Evolutionary conservation across 257 asterid genomes (phyloP), one percentile per base, ranked within the genome.

Genomic region (Haberlea rhodopensis): DNA sequence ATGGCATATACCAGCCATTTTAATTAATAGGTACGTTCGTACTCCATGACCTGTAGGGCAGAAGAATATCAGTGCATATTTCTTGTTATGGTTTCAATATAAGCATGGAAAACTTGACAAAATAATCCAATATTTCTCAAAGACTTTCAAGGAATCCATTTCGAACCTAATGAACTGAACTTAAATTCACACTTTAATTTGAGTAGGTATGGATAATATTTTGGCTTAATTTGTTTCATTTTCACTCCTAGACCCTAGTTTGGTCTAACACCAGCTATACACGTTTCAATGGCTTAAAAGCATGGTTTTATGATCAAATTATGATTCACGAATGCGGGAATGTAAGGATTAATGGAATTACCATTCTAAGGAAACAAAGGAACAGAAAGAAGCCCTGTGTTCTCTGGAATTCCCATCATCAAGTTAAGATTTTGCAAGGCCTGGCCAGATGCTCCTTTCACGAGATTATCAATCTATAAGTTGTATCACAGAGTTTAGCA

Each of bases 391-490:
- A 89, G 94, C 56, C 95, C 96, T 0, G 84, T 70, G 58, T 76
- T 78, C 76, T 91, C 96, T 7, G 91, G 91, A 52, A 88, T 75
- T 67, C 96, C 97, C 95, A 86, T 88, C 96, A 91, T 91, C 78
- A 91, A 72, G 83, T 91, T 88, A 6, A 91, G 95, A 68, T 91
- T 88, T 75, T 91, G 96, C 60, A 91, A 67, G 8, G 95, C 96
- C 78, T 91, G 96, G 10, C 96, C 96, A 45, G 95, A 89, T 48
- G 96, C 96, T 77, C 96, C 96, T 75, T 89, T 89, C 60, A 89
- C 91, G 53, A 89, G 94, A 73, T 91, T 91, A 67, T 88, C 97
- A 65, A 91, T 91, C 97, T 91, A 86, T 83, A 68, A 63, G 68
- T 53, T 7, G 53, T 2, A 19, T 56, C 61, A 46, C 57, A 15